Conservation (phyloP, 2,329 filamentous ascomycete species). For the Talaromyces sp. region DNA sequence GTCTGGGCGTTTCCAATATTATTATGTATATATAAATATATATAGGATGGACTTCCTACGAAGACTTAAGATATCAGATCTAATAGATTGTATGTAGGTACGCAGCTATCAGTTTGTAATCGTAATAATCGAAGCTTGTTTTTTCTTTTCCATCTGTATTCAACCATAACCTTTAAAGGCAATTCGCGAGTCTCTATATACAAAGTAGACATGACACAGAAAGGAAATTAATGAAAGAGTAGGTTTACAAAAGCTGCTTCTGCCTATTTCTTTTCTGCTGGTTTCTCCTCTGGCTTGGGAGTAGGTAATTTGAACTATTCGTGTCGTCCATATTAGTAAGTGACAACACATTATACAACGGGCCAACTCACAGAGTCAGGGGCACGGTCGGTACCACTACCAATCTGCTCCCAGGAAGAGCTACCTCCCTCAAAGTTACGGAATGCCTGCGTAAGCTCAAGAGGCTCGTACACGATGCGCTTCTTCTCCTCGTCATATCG, state of each 20-base stretch:
- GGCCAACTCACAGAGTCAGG: conserved; percentile 60
- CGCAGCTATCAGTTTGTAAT: neutral
- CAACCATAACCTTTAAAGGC: conserved; percentile 1
- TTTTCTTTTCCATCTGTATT: conserved; percentile 16
- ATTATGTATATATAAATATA: too few relatives aligned
- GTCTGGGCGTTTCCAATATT: too few relatives aligned
- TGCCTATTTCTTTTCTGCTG: conserved; percentile 84
- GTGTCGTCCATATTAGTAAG: conserved; percentile 1
- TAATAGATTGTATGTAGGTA: too few relatives aligned
- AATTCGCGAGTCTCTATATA: conserved; percentile 33
- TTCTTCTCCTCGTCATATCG: conserved; percentile 99
- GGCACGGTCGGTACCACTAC: conserved; percentile 69
- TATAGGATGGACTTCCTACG: too few relatives aligned
- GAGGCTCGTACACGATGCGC: conserved; percentile 93
- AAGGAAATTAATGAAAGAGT: conserved; percentile 26
- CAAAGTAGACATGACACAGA: conserved; percentile 32
- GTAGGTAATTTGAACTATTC: conserved; percentile 83
- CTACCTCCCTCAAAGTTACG: conserved; percentile 93
- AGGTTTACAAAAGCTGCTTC: conserved; percentile 29
- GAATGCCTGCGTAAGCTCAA: conserved; percentile 97
- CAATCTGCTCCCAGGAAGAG: conserved; percentile 67
- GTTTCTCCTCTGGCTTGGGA: conserved; percentile 87
- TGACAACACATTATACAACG: neutral
- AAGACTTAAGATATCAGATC: too few relatives aligned
- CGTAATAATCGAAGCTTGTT: conserved; percentile 1